Evolutionary conservation across 139 green algal species (phyloP), one percentile per base, ranked within the genome.

Genomic region (Tetraselmis striata): DNA sequence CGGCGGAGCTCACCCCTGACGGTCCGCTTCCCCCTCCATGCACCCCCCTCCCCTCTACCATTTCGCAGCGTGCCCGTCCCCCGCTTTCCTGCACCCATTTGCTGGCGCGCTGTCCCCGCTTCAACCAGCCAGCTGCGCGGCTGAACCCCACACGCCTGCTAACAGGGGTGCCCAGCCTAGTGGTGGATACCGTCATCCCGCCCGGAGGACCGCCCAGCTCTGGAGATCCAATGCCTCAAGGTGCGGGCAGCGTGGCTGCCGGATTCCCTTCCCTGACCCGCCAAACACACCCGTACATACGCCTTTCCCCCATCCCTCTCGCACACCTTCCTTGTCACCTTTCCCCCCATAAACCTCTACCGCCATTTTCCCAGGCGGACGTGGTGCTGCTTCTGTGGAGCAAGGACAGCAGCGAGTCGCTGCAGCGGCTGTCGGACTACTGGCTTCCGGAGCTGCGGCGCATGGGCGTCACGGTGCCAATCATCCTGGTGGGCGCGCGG

Each of bases 111-210:
- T n/a, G n/a, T n/a, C n/a, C n/a, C n/a, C n/a, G n/a, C n/a, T n/a
- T n/a, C n/a, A n/a, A n/a, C n/a, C n/a, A n/a, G n/a, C n/a, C n/a
- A n/a, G n/a, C n/a, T n/a, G n/a, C n/a, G n/a, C n/a, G n/a, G n/a
- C n/a, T n/a, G n/a, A n/a, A n/a, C n/a, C n/a, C n/a, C n/a, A n/a
- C n/a, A 67, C 18, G 45, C 5, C 45, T 18, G 45, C 45, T 18
- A 25, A 5, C 45, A 67, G 45, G 80, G 1, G 86, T 95, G 31
- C 89, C 94, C 0, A 87, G 97, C 23, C 58, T 94, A 25, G 83
- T 98, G 0, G 92, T 90, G 1, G 94, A 98, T 88, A 97, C 93
- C 1, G n/a, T 92, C 84, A 5, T 92, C 89, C 31, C 84, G 87
- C 27, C 87, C 87, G 1, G 94, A 98, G 80, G 93, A 96, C 83